A percentile compares a stretch with the other conserved stretches of the same genome.
These are phyloP conservation scores for Pichia sp. DNA, from an alignment of 1,139 yeast species.

Conservation along the genomic window DNA sequence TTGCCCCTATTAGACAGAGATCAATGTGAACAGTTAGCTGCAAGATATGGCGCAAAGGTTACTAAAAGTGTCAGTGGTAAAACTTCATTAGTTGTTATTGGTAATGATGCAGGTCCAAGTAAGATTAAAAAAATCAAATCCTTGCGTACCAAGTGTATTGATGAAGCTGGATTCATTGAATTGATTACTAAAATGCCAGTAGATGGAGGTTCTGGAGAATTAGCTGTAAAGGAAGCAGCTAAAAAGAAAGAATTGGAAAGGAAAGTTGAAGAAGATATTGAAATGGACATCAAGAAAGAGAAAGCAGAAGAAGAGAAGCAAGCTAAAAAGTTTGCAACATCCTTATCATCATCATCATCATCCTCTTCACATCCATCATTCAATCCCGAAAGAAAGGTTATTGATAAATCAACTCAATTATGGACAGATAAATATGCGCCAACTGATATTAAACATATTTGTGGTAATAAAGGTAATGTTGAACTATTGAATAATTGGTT, in stretches of 20 bases:
- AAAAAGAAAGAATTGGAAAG: conserved; percentile 51
- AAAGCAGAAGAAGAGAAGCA: conserved; percentile 3
- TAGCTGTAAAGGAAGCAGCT: conserved; percentile 63
- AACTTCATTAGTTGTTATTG: conserved; percentile 84
- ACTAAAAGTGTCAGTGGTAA: conserved; percentile 81
- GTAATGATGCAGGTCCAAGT: conserved; percentile 97
- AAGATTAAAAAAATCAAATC: conserved; percentile 76
- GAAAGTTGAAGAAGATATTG: conserved; percentile 33
- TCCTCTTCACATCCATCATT: background rate
- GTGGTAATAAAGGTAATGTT: conserved; percentile 85
- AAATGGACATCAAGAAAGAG: conserved; percentile 19
- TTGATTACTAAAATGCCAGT: conserved; percentile 77
- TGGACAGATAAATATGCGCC: conserved; percentile 98
- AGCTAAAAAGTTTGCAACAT: background rate
- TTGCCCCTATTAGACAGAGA: conserved; percentile 74
- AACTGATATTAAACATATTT: conserved; percentile 59
- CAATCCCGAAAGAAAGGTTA: conserved; percentile 13
- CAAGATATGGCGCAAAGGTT: conserved; percentile 88
- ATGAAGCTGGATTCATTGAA: conserved; percentile 78
- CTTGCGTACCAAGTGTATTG: conserved; percentile 69
- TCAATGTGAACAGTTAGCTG: conserved; percentile 69
- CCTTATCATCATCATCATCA: too few species aligned
- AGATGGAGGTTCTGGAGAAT: conserved; percentile 80
- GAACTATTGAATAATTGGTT: conserved; percentile 67
- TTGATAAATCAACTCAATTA: conserved; percentile 47